These are phyloP conservation scores for Rhodotorula sp. DNA, from an alignment of 1,284 basidiomycete species.

Conservation along the genomic window DNA sequence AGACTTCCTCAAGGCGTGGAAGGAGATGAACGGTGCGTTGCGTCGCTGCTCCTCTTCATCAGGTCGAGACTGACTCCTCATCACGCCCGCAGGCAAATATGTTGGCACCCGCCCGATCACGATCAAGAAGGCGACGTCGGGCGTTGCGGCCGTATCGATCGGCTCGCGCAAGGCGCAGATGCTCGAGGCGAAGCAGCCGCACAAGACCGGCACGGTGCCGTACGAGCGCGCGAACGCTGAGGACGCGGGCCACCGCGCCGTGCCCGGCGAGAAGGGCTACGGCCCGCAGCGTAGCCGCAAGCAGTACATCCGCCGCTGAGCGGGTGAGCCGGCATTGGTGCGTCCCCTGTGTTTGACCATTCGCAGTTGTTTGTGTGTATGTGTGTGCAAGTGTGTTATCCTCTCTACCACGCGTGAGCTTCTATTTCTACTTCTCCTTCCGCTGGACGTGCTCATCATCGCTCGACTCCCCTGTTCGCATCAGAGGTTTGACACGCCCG, in stretches of 20 bases:
- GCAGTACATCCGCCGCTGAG: conserved; percentile 30
- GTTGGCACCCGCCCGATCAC: conserved; percentile 93
- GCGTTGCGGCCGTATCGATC: conserved; percentile 87
- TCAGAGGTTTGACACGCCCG: neutral
- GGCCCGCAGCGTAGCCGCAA: conserved; percentile 35
- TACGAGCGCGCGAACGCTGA: conserved; percentile 39
- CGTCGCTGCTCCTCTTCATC: neutral
- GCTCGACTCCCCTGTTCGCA: neutral
- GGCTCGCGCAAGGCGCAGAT: conserved; percentile 80
- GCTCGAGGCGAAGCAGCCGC: conserved; percentile 44
- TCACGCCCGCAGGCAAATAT: conserved; percentile 72
- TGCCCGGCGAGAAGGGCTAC: conserved; percentile 34
- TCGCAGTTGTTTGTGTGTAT: neutral
- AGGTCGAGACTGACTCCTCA: neutral
- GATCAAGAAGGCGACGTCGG: conserved; percentile 78
- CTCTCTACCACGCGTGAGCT: neutral
- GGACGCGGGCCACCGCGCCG: conserved; percentile 25
- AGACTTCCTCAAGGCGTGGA: conserved; percentile 98
- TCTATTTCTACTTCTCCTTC: neutral
- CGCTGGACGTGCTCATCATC: conserved; percentile 16
- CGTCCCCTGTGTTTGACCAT: neutral
- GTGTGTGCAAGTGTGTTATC: neutral
- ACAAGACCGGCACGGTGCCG: conserved; percentile 40
- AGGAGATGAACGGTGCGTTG: conserved; percentile 92
- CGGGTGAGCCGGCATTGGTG: neutral